A percentile compares a stretch with the other conserved stretches of the same genome.
Evolutionary conservation across 164 flowering plant genomes (phyloP).

Genomic region (Pachysandra terminalis): DNA sequence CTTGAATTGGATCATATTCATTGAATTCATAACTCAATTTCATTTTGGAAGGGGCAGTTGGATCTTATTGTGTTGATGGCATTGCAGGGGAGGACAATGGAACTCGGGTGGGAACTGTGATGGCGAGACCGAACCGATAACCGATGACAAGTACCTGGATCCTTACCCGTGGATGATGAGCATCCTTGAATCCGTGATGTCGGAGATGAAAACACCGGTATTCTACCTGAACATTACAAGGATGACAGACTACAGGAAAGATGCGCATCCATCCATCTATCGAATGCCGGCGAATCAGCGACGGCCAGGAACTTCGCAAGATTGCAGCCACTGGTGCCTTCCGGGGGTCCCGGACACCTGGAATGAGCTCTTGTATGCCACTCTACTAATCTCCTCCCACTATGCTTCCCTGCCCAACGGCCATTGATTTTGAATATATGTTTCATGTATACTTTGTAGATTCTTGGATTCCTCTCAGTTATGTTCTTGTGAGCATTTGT

Average conservation of each 20-base stretch:
- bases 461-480: background rate
- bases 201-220: constrained; percentile 48
- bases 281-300: constrained; percentile 18
- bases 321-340: constrained; percentile 70
- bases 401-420: too few species aligned
- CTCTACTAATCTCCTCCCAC: constrained; percentile 18
- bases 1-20: too few species aligned
- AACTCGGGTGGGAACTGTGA: constrained; percentile 54
- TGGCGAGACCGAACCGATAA: constrained; percentile 45
- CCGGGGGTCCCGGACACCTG: constrained; percentile 62
- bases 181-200: constrained; percentile 41
- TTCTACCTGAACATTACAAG: constrained; percentile 51
- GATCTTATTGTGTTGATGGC: background rate
- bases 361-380: constrained; percentile 51
- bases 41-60: too few species aligned
- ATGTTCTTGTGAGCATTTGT: background rate
- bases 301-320: constrained; percentile 25
- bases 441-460: background rate
- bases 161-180: constrained; percentile 53
- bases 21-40: too few species aligned
- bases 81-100: constrained; percentile 68
- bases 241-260: constrained; percentile 59
- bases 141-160: constrained; percentile 26
- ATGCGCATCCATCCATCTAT: constrained; percentile 64
- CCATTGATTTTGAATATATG: too few species aligned